Base-by-base conservation (phyloP, 345 rosid genomes). In the Raphanus raphanistrum region DNA sequence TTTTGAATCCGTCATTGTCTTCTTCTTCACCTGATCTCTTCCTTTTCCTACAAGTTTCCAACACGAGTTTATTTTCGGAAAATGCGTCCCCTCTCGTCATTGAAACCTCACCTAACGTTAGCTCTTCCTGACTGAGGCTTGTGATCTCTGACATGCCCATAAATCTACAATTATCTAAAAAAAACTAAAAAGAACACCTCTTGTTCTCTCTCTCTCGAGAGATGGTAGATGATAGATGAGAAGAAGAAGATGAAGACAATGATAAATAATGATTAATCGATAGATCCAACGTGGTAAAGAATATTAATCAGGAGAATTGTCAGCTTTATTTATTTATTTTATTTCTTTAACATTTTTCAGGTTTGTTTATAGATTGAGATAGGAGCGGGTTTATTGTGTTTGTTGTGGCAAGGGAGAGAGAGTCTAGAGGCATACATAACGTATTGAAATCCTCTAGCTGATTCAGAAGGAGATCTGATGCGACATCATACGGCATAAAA, bases 251-350 rank as follows among this genome's bases (percentile, higher is more conserved):
- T 55, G 76, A 43, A 58, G 12, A 10, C 21, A 21, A 21, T 21
- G 21, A 62, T 36, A 79, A 36, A 6, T 52, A 52, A 74, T 73
- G 79, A 78, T 66, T 72, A 55, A 70, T 74, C 41, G 9, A 69
- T 70, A 80, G 79, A 80, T 75, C 79, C 79, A 80, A 80, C 79
- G 79, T 75, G 83, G 62, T 70, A 70, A 8, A 26, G 82, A 80
- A 64, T 80, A 80, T 63, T 55, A 80, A 69, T 70, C 82, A 80
- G 36, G 72, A 75, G 75, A 80, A 80, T 25, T 74, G 79, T 75
- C 79, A 80, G 83, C 79, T 80, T 52, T n/a, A 10, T 78, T 63
- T 70, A 5, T 32, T 25, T 58, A 4, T 66, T 52, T 48, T 26
- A 13, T 36, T 55, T 71, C n/a, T 79, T 67, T 35, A 67, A 31